Percentiles rank a stretch among this genome's conserved stretches.
These are phyloP conservation scores for Trametes cubensis DNA, from an alignment of 768 basidiomycete species.

Conservation along the genomic window DNA sequence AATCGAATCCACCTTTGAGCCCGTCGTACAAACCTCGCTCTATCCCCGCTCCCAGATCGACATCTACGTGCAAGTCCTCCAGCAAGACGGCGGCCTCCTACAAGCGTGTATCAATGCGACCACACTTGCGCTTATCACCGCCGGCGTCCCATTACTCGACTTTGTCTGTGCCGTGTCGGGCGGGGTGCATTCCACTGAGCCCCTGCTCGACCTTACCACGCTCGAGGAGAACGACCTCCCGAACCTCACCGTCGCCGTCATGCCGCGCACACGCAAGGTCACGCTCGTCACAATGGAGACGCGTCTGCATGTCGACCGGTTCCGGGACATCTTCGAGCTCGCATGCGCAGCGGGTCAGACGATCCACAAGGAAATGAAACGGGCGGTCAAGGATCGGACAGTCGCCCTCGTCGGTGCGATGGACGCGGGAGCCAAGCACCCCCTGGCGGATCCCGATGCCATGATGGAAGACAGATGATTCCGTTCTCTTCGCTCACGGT, in stretches of 20 bases:
- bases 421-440: constrained; percentile 46
- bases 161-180: constrained; percentile 85
- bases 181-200: constrained; percentile 79
- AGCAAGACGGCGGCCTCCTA: constrained; percentile 86
- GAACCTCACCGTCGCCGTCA: constrained; percentile 82
- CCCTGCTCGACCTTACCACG: constrained; percentile 84
- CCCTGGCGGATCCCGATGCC: constrained; percentile 27
- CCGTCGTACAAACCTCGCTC: constrained; percentile 85
- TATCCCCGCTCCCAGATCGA: constrained; percentile 95
- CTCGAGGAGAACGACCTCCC: constrained; percentile 93
- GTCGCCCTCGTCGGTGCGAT: constrained; percentile 63
- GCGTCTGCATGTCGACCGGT: constrained; percentile 87
- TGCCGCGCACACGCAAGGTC: constrained; percentile 85
- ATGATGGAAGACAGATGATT: constrained; percentile 28
- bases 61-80: constrained; percentile 88
- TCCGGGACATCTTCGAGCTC: constrained; percentile 83
- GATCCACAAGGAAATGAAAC: constrained; percentile 83
- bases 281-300: constrained; percentile 94
- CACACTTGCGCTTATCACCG: constrained; percentile 86
- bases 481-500: not conserved
- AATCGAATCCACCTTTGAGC: constrained; percentile 94
- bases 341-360: constrained; percentile 78
- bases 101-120: constrained; percentile 89
- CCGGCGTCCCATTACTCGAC: constrained; percentile 89
- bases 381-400: constrained; percentile 66